phyloP scores from a whole-genome alignment of 2,329 filamentous ascomycete species.

The Penicillium sp. region DNA sequence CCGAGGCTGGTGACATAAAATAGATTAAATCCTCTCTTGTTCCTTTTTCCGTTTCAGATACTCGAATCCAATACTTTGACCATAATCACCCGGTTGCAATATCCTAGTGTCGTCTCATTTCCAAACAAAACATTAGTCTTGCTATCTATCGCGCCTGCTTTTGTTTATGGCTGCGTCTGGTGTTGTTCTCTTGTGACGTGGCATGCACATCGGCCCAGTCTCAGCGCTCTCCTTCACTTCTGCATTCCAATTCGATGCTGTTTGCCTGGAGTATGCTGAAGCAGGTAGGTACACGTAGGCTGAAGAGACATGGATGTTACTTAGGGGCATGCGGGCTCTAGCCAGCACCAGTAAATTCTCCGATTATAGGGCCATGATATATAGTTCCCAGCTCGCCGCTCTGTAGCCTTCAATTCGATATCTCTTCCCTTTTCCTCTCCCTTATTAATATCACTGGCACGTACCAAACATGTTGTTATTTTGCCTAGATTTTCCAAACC shows the following conservation, averaged over 20 bases:
- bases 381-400: slow-evolving; percentile 8
- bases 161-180: slow-evolving; percentile 20
- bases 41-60: slow-evolving; percentile 19
- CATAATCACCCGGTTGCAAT: slow-evolving; percentile 12
- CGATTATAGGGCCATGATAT: slow-evolving; percentile 5
- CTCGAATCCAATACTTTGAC: slow-evolving; percentile 25
- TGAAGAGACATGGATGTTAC: slow-evolving; percentile 7
- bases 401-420: neutral
- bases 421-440: neutral
- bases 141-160: neutral
- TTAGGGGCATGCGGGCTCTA: slow-evolving; percentile 9
- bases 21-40: slow-evolving; percentile 24
- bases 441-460: neutral
- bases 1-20: slow-evolving; percentile 49
- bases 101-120: slow-evolving; percentile 7
- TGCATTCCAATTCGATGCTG: slow-evolving; percentile 16
- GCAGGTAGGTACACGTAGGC: slow-evolving; percentile 27
- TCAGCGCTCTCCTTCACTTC: slow-evolving; percentile 16
- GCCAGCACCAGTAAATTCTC: slow-evolving; percentile 10
- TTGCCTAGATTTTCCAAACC: neutral
- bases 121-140: neutral
- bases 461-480: neutral
- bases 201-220: slow-evolving; percentile 23
- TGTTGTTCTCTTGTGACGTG: slow-evolving; percentile 28
- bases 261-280: slow-evolving; percentile 8